A percentile compares a stretch with the other conserved stretches of the same genome.
These are phyloP conservation scores for Histomonas meleagridis DNA, from an alignment of 208 protist species.

Conservation along the genomic window DNA sequence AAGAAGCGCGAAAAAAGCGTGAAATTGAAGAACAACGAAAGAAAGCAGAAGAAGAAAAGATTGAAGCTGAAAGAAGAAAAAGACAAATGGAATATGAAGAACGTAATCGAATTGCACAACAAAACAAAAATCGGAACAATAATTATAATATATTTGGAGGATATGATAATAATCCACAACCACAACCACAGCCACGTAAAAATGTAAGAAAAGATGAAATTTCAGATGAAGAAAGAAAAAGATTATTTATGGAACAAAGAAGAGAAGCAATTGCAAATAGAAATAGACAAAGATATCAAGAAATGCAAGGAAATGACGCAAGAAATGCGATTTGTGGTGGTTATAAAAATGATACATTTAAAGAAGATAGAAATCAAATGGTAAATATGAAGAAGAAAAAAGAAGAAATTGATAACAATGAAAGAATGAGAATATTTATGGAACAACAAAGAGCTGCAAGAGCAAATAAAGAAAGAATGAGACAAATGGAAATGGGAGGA, in stretches of 20 bases:
- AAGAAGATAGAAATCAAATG: not conserved
- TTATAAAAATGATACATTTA: not conserved
- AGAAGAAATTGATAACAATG: not conserved
- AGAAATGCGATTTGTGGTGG: not conserved
- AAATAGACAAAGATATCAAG: no score
- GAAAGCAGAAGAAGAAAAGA: not conserved
- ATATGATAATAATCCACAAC: not conserved
- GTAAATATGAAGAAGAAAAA: not conserved
- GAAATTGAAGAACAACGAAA: not conserved
- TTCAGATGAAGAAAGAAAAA: not conserved
- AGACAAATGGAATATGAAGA: not conserved
- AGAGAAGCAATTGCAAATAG: slow-evolving; percentile 10
- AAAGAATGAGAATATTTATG: not conserved
- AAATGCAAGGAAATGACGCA: no score
- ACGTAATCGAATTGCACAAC: no score
- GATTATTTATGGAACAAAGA: not conserved
- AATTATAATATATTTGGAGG: not conserved
- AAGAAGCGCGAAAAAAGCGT: not conserved
- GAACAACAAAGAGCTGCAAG: not conserved
- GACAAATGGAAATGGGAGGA: not conserved
- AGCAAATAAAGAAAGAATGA: not conserved
- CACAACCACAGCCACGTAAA: not conserved
- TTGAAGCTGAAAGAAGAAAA: not conserved
- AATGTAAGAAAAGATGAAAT: not conserved
- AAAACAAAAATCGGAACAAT: not conserved